Base-by-base conservation (phyloP, 2,329 filamentous ascomycete species). In the Nothophaeocryptopus gaeumannii region DNA sequence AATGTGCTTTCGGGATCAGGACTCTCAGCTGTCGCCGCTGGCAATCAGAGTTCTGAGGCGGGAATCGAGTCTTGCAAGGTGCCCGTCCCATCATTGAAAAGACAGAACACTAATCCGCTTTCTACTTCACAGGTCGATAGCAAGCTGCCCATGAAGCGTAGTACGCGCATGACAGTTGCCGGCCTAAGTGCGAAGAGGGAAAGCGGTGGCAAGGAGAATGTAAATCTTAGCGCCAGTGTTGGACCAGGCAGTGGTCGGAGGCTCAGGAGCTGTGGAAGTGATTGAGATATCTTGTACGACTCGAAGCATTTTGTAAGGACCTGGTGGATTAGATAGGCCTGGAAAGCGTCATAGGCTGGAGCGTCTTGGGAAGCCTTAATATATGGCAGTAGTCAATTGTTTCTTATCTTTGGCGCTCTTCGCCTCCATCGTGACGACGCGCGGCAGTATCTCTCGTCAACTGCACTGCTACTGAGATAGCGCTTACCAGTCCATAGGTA, bases 101-200 rank as follows among this genome's bases (percentile, higher is more conserved):
- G 74, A 52, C 70, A 71, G 45, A 64, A 69, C 44, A 75, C 73
- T 53, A 55, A 60, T 54, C 56, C 57, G 20, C 37, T 58, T 35
- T 13, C 46, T 14, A 26, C 47, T 39, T 47, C 53, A 41, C 60
- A 56, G 52, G 58, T 54, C 45, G 67, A 65, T 9, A 71, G 65
- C 44, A 75, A 74, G 58, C 47, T 77, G 60, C 74, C 74, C 8
- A 72, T 67, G 65, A 74, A 66, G 60, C 66, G 65, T 56, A 60
- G 58, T 35, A 58, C 56, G 54, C 49, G 72, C 43, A 73, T 70
- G 64, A 76, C 73, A 14, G 71, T 74, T 8, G 67, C 70, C 2
- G 69, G 44, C 39, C 33, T 30, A 34, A 20, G 34, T 45, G 61
- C 60, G 42, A 66, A 66, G 5, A 66, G 63, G 30, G 70, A 69